These are phyloP conservation scores for Colletotrichum musae DNA, from an alignment of 2,329 filamentous ascomycete genomes.

Conservation along the genomic window DNA sequence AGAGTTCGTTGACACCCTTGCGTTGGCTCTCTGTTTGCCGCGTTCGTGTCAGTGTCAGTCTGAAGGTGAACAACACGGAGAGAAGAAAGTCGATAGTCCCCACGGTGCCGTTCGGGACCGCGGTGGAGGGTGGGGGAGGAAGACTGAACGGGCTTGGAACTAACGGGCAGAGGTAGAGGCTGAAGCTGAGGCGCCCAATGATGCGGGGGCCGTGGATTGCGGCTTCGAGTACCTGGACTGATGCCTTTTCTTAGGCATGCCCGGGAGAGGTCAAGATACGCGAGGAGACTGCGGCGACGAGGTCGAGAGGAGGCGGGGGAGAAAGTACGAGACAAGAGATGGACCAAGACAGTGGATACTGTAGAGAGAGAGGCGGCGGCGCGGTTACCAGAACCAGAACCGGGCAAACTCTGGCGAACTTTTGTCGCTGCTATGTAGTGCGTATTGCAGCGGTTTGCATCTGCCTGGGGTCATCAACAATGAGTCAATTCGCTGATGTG, in stretches of 20 bases:
- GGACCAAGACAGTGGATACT: neutral
- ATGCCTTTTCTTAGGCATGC: constrained; percentile 77
- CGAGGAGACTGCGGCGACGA: constrained; percentile 17
- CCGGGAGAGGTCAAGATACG: constrained; percentile 43
- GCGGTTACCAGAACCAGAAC: constrained; percentile 14
- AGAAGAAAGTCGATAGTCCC: neutral
- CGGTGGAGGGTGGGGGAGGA: constrained; percentile 1
- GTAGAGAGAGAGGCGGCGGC: constrained; percentile 3
- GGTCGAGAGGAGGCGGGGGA: neutral
- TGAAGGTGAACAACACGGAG: neutral
- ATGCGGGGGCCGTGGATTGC: constrained; percentile 62
- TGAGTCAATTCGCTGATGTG: constrained; percentile 10
- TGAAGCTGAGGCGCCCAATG: constrained; percentile 42
- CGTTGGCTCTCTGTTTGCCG: constrained; percentile 50
- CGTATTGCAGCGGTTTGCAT: constrained; percentile 14
- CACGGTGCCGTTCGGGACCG: neutral
- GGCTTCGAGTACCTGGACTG: constrained; percentile 71
- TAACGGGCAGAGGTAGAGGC: constrained; percentile 38
- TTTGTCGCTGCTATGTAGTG: constrained; percentile 31
- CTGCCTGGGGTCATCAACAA: constrained; percentile 22
- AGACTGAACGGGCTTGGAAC: constrained; percentile 3
- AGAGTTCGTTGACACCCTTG: constrained; percentile 71
- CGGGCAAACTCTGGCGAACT: constrained; percentile 26
- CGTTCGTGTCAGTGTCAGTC: constrained; percentile 35
- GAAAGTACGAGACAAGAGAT: neutral